Conservation (phyloP, 768 basidiomycete species). For the Tulasnella sp. region DNA sequence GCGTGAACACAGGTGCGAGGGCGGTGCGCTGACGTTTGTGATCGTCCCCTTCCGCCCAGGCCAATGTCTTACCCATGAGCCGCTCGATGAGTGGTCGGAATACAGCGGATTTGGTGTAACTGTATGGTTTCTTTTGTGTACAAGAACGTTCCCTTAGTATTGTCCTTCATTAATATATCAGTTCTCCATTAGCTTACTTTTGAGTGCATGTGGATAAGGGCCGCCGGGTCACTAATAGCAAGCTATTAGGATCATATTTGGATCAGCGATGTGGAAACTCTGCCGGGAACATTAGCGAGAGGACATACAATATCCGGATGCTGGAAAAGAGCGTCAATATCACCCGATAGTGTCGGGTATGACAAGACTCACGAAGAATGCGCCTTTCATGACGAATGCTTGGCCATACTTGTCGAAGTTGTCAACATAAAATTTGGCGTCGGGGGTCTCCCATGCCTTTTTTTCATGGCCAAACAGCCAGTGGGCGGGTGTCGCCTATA, state of each 20-base stretch:
- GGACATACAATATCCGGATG: neutral
- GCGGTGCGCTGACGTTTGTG: conserved; percentile 25
- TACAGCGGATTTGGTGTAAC: conserved; percentile 15
- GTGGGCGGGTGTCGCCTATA: neutral
- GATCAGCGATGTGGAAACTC: too few relatives aligned
- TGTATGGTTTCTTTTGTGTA: neutral
- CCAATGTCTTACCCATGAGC: conserved; percentile 28
- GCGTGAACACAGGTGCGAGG: conserved; percentile 20
- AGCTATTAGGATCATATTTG: too few relatives aligned
- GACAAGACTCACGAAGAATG: neutral
- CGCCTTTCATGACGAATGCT: conserved; percentile 11
- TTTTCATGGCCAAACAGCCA: conserved; percentile 24
- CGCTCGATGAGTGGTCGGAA: conserved; percentile 28
- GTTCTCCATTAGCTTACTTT: neutral
- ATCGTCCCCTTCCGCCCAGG: conserved; percentile 33
- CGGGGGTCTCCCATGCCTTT: conserved; percentile 16
- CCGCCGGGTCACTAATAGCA: conserved; percentile 21
- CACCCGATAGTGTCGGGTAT: neutral
- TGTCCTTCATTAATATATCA: neutral
- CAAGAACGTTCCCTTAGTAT: too few relatives aligned
- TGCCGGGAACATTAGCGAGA: too few relatives aligned
- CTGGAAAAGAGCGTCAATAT: too few relatives aligned
- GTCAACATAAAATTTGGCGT: conserved; percentile 20
- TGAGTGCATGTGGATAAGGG: conserved; percentile 20
- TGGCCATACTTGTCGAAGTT: neutral